Base-by-base conservation (phyloP, 192 early-diverging fungal genomes). In the Diversispora epigaea region DNA sequence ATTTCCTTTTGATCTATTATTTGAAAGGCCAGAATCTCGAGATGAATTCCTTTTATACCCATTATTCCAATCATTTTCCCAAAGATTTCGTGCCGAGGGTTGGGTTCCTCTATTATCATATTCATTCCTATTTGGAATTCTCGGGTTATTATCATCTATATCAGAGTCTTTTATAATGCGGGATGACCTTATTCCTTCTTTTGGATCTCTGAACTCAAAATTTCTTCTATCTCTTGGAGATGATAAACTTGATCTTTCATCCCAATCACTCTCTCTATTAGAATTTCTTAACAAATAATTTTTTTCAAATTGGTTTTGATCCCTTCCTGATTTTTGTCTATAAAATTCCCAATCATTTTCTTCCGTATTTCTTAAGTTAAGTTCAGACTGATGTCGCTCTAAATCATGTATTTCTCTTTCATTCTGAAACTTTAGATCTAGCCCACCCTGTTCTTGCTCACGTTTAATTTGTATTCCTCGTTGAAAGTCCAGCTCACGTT, bases 381-480 rank as follows among this genome's bases (percentile, higher is more conserved):
- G 64, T 17, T 32, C 19, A 44, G 17, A 32, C 25, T 32, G 25
- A 32, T 32, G 25, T 32, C 25, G 25, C 25, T 32, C 25, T 2
- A 32, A 32, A 32, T 68, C 66, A 32, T 19, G 43, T 43, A 56
- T 14, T 43, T 70, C 68, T 41, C 40, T 41, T 56, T 70, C 68
- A 41, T 25, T 49, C 11, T 70, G 50, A 21, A 41, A 50, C 12
- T 70, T 49, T 10, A 41, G 15, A 41, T 73, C 71, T 14, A 21
- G 57, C n/a, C 61, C 45, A 49, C 21, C n/a, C 25, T 73, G 70
- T 45, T 71, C 56, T 45, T 73, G 71, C 10, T 73, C 71, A 73
- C 10, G n/a, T 61, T 73, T 57, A 12, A 21, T 32, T 40, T 73
- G 57, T 22, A 32, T 32, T 32, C 25, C 25, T 32, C 44, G 45